phyloP scores from a whole-genome alignment of 495 filamentous ascomycete species.

The Lindgomyces ingoldianus region DNA sequence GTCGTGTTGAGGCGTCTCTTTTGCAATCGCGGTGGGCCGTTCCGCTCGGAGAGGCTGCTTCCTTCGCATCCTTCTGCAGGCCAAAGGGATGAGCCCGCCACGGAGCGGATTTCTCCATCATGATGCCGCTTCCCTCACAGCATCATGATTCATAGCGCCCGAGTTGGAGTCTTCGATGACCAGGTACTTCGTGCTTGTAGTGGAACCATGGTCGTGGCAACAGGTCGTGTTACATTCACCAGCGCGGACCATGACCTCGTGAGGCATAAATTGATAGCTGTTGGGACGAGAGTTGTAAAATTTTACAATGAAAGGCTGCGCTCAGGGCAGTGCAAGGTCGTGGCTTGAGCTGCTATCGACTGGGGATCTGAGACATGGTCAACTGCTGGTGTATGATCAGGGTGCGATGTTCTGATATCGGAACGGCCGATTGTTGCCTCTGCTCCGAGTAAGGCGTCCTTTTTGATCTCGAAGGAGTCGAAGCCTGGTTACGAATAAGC shows the following conservation, averaged over 20 bases:
- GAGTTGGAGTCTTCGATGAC: background rate
- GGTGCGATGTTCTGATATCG: conserved; percentile 20
- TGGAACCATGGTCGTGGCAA: conserved; percentile 8
- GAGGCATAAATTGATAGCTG: conserved; percentile 10
- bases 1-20: conserved; percentile 7
- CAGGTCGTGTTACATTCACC: conserved; percentile 2
- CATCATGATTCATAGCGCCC: conserved; percentile 12
- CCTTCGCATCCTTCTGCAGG: conserved; percentile 20
- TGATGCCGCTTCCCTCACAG: background rate
- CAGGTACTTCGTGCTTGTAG: background rate
- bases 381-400: conserved; percentile 23
- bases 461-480: conserved; percentile 19
- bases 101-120: conserved; percentile 17
- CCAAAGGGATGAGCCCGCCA: conserved; percentile 24
- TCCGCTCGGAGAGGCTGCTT: conserved; percentile 31
- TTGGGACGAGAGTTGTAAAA: background rate
- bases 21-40: conserved; percentile 24
- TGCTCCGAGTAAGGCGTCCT: conserved; percentile 9
- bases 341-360: conserved; percentile 19
- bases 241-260: conserved; percentile 2
- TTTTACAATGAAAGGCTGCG: conserved; percentile 16
- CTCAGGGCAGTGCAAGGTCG: conserved; percentile 22
- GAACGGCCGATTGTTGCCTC: conserved; percentile 10
- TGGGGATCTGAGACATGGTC: conserved; percentile 23
- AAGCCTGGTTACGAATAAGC: conserved; percentile 19